phyloP scores from a whole-genome alignment of 345 rosid genomes.

The Mangifera indica region DNA sequence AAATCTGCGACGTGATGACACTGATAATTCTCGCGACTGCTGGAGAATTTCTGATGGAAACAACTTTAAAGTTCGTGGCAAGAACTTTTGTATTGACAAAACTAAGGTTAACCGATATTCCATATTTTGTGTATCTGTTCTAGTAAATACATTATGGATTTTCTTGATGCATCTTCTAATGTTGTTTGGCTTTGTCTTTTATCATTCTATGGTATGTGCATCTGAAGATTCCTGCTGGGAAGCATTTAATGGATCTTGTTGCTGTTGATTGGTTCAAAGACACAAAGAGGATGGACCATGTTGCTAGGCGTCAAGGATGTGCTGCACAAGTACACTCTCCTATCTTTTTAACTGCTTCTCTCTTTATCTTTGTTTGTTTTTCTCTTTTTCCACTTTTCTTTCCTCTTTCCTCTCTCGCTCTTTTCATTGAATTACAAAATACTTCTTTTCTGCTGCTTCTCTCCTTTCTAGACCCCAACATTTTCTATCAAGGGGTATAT shows the following conservation, averaged over 20 bases:
- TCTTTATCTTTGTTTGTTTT: neutral
- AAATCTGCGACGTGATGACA: constrained; percentile 78
- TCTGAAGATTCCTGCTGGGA: constrained; percentile 87
- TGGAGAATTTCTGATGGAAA: constrained; percentile 86
- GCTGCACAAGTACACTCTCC: constrained; percentile 76
- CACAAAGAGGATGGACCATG: constrained; percentile 94
- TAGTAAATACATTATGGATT: neutral
- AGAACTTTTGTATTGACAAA: constrained; percentile 81
- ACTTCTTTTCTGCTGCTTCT: neutral
- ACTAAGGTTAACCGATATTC: constrained; percentile 55
- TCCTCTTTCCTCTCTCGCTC: neutral
- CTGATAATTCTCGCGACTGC: constrained; percentile 82
- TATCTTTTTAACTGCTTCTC: neutral
- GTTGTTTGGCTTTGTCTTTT: constrained; percentile 9
- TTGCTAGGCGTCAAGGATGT: constrained; percentile 87
- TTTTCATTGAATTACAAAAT: neutral
- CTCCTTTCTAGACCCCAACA: neutral
- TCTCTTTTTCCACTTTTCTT: neutral
- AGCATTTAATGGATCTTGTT: constrained; percentile 95
- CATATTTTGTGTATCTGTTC: constrained; percentile 18
- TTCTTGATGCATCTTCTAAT: constrained; percentile 5
- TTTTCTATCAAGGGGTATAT: neutral
- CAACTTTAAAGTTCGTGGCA: constrained; percentile 95
- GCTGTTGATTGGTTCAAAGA: constrained; percentile 99
- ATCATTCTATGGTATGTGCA: constrained; percentile 18